Evolutionary conservation across 441 rosid genomes (phyloP), one percentile per base, ranked within the genome.

Genomic region (Pelargonium fulgidum): DNA sequence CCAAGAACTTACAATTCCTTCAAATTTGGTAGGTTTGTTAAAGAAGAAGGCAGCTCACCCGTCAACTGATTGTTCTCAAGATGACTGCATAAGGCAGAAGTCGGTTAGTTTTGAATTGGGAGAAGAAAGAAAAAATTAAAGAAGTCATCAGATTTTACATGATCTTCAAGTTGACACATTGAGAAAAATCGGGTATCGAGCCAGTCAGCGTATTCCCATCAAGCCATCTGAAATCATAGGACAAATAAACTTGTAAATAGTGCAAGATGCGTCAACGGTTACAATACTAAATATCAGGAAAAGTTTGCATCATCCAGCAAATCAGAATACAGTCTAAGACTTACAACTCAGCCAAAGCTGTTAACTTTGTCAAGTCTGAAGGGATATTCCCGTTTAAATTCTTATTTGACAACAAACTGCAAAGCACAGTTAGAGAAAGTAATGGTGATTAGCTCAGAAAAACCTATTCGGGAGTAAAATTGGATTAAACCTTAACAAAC

Each of bases 151-250:
- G 54, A 63, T 72, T 72, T 85, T 84, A 94, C 99, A 94, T 85
- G 78, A 87, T 87, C 81, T 79, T 77, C 81, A 94, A 76, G 82
- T 84, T 74, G 56, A 73, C 62, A 70, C 97, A 91, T 69, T 81
- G 80, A 61, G 84, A 81, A 80, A 94, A 88, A 83, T 94, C 96
- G 17, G 98, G 99, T 72, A 94, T 80, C 52, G 79, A 76, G 74
- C 98, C 99, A n/a, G 86, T 86, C 69, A 94, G 73, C 17, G 83
- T 79, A 79, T 94, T 94, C 76, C 94, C 89, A 74, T 94, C 94
- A 24, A 94, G 96, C 99, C 92, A 78, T 73, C 99, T 94, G 83
- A 68, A 64, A 81, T 29, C 61, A 74, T n/a, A 65, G 74, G 62
- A 73, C 45, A 72, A 70, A 69, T 42, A 22, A 61, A 62, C n/a